Base-by-base conservation (phyloP, 805 yeast species). In the Schizosaccharomyces lindneri region DNA sequence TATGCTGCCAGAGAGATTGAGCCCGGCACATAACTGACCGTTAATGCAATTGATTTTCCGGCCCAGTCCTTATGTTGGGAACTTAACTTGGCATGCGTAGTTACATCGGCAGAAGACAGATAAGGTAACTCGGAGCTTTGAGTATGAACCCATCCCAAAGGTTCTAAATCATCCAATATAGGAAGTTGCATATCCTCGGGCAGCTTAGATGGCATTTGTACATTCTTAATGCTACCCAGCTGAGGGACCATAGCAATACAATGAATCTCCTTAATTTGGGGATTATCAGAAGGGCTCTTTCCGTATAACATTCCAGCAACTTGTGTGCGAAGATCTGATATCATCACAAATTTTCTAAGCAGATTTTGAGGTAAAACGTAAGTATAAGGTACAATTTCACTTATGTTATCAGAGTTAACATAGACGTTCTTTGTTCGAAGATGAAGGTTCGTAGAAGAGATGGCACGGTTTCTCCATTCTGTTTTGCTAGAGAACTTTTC, bases 61-160 rank as follows among this genome's bases (percentile, higher is more conserved):
- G 70, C 74, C 80, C 80, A 78, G 9, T 65, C 69, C 39, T 63
- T 61, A 15, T 68, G 67, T 15, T 72, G 70, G 31, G 74, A 68
- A 61, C 66, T 62, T 59, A 77, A 68, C 55, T 67, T 71, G 3
- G 81, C 74, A 62, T 82, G 84, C 0, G 81, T 78, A 1, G 84
- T 76, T 17, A 87, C 79, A 65, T 90, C 97, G 43, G 77, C 72
- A 0, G 95, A 81, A 5, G 84, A 74, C 73, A 89, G 77, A 61
- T 76, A 74, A 60, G 79, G 78, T 5, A 77, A 65, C 48, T 85
- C 95, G 21, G 79, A 79, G 1, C 84, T 76, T 69, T 84, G 87
- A 0, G 97, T 86, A 69, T 90, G 97, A n/a, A 93, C 78, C 95
- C 96, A 86, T 0, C 98, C 98, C 19, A 93, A 71, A 4, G 93